Evolutionary conservation across 257 asterid species (phyloP).

Genomic region (Catharanthus roseus): DNA sequence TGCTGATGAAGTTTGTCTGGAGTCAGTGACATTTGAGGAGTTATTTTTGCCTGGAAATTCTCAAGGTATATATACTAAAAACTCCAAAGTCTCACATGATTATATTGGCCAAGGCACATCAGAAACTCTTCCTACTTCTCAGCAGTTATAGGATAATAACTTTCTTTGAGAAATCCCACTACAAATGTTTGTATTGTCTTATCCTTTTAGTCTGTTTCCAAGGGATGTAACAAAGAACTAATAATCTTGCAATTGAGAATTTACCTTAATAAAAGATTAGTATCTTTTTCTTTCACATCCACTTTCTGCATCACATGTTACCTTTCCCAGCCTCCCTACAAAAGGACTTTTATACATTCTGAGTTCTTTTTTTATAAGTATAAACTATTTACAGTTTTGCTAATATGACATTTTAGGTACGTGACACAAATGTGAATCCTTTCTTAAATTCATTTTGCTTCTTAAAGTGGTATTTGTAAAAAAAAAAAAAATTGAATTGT

Average conservation of each 20-base stretch:
- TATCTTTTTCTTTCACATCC: not conserved
- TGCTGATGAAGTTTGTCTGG: slow-evolving; percentile 12
- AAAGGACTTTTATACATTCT: too few relatives aligned
- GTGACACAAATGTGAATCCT: too few relatives aligned
- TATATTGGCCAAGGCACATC: slow-evolving; percentile 11
- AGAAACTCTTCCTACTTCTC: slow-evolving; percentile 10
- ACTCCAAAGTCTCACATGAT: slow-evolving; percentile 11
- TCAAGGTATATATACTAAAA: slow-evolving; percentile 18
- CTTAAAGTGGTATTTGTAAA: too few relatives aligned
- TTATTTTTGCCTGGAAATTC: slow-evolving; percentile 25
- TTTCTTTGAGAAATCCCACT: not conserved
- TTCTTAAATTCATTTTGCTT: too few relatives aligned
- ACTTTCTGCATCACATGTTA: not conserved
- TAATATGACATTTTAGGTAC: too few relatives aligned
- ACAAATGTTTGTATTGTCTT: not conserved
- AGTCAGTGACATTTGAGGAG: slow-evolving; percentile 17
- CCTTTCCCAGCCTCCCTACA: too few relatives aligned
- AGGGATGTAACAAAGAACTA: not conserved
- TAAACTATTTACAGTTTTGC: too few relatives aligned
- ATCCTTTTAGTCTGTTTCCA: not conserved
- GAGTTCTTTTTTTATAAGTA: too few relatives aligned
- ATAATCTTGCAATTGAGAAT: not conserved
- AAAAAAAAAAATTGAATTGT: too few relatives aligned
- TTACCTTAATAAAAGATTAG: not conserved
- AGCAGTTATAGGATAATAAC: slow-evolving; percentile 5